Percentiles rank a stretch among this genome's conserved stretches.
Conservation (phyloP, 352 stramenopile species). For the Phytophthora colocasiae region DNA sequence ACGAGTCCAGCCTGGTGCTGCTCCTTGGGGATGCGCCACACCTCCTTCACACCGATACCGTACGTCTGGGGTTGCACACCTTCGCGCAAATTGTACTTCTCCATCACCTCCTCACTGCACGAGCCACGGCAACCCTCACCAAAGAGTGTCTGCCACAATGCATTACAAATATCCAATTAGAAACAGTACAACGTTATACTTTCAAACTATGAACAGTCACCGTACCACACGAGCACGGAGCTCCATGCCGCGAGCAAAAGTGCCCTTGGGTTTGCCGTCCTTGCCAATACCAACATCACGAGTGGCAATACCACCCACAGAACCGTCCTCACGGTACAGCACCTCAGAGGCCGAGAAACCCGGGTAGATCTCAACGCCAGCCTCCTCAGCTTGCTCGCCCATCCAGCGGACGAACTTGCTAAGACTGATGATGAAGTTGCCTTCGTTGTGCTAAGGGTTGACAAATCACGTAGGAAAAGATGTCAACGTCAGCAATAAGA, state of each 20-base stretch:
- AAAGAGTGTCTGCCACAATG: slow-evolving; percentile 94
- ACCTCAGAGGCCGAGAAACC: slow-evolving; percentile 97
- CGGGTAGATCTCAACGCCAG: slow-evolving; percentile 99
- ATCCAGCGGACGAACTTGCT: slow-evolving; percentile 98
- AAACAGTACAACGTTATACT: background rate
- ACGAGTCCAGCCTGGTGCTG: slow-evolving; percentile 95
- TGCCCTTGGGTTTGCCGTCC: slow-evolving; percentile 95
- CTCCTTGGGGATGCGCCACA: slow-evolving; percentile 92
- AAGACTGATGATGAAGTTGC: slow-evolving; percentile 99
- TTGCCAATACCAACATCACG: slow-evolving; percentile 99
- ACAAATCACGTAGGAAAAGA: slow-evolving; percentile 29
- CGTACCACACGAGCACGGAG: slow-evolving; percentile 89
- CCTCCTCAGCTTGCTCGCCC: slow-evolving; percentile 95
- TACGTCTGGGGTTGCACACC: slow-evolving; percentile 96
- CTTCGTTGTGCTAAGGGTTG: slow-evolving; percentile 94
- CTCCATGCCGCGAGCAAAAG: slow-evolving; percentile 98
- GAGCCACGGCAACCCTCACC: slow-evolving; percentile 98
- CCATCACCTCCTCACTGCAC: slow-evolving; percentile 97
- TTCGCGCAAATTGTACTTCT: slow-evolving; percentile 95
- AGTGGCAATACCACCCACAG: slow-evolving; percentile 96
- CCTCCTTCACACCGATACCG: slow-evolving; percentile 99
- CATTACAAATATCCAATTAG: slow-evolving; percentile 13
- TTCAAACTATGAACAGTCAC: slow-evolving; percentile 1
- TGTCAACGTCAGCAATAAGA: slow-evolving; percentile 9
- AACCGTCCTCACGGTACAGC: slow-evolving; percentile 81